Percentiles rank a stretch among this genome's conserved stretches.
Conservation (phyloP, 108 stramenopile genomes). For the Nitzschia sp. region DNA sequence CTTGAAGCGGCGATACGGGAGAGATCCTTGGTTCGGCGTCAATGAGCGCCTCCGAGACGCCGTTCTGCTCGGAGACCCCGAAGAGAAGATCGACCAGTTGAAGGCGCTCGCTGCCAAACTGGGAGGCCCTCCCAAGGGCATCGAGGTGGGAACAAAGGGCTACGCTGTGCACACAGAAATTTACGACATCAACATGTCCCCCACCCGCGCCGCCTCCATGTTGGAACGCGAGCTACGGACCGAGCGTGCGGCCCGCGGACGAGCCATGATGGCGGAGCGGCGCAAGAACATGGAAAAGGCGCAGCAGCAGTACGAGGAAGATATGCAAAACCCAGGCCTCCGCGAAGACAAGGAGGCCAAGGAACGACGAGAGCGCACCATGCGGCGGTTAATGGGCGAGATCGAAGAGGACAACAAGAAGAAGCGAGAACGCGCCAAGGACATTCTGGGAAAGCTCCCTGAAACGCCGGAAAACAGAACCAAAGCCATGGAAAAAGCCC, state of each 20-base stretch:
- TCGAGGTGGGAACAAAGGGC: conserved; percentile 49
- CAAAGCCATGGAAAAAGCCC: conserved; percentile 58
- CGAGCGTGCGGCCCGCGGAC: conserved; percentile 49
- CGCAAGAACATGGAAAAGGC: conserved; percentile 49
- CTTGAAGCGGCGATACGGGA: conserved; percentile 40
- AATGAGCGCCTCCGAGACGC: conserved; percentile 83
- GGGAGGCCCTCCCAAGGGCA: conserved; percentile 74
- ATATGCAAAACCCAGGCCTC: conserved; percentile 50
- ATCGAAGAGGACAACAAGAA: conserved; percentile 60
- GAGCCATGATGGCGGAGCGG: conserved; percentile 63
- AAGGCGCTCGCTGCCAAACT: conserved; percentile 50
- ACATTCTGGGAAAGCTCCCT: conserved; percentile 58
- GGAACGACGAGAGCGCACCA: conserved; percentile 56
- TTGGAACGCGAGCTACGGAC: conserved; percentile 50
- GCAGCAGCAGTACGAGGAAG: conserved; percentile 55
- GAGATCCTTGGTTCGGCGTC: conserved; percentile 83
- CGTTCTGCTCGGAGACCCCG: conserved; percentile 52
- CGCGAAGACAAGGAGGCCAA: conserved; percentile 60
- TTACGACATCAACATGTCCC: conserved; percentile 58
- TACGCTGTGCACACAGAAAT: conserved; percentile 73
- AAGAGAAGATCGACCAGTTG: conserved; percentile 59
- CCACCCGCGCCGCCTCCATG: conserved; percentile 35
- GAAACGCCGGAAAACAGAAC: conserved; percentile 48
- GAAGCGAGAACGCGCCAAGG: conserved; percentile 52
- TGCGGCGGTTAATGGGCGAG: conserved; percentile 55